These are phyloP conservation scores for Microdochium trichocladiopsis DNA, from an alignment of 2,329 filamentous ascomycete species.

Conservation along the genomic window DNA sequence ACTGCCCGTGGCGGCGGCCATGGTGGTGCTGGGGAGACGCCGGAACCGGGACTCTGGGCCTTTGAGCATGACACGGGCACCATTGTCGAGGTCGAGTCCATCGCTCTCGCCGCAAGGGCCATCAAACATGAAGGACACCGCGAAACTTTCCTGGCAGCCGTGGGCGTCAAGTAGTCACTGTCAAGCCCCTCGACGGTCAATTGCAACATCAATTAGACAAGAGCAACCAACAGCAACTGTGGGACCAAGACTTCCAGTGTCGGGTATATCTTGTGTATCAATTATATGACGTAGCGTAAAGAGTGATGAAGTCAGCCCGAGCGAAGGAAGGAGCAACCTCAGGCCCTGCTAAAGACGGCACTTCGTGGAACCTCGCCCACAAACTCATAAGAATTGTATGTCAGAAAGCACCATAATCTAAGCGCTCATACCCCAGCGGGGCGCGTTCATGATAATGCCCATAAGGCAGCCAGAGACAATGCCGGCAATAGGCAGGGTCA, in stretches of 20 bases:
- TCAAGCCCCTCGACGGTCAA: too few species aligned
- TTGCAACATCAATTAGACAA: background rate
- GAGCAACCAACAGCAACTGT: background rate
- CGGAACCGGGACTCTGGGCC: constrained; percentile 3
- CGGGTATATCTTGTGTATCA: background rate
- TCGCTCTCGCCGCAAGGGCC: constrained; percentile 9
- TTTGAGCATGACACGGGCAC: constrained; percentile 10
- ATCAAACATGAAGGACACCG: constrained; percentile 5
- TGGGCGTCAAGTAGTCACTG: constrained; percentile 9
- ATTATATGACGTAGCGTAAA: background rate
- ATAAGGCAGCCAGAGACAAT: constrained; percentile 53
- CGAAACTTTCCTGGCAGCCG: constrained; percentile 9
- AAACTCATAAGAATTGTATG: too few species aligned
- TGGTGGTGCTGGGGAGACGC: too few species aligned
- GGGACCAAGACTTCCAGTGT: background rate
- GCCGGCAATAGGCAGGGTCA: constrained; percentile 50
- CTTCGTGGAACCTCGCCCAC: too few species aligned
- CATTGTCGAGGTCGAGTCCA: constrained; percentile 9
- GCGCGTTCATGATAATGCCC: constrained; percentile 56
- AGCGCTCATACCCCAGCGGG: constrained; percentile 31
- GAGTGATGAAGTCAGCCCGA: background rate
- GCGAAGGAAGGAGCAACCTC: background rate
- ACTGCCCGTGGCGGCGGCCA: background rate
- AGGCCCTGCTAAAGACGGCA: too few species aligned
- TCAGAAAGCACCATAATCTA: background rate